Evolutionary conservation across 225 moss, liverwort and hornwort genomes (phyloP).

Genomic region (Ulota crispa): DNA sequence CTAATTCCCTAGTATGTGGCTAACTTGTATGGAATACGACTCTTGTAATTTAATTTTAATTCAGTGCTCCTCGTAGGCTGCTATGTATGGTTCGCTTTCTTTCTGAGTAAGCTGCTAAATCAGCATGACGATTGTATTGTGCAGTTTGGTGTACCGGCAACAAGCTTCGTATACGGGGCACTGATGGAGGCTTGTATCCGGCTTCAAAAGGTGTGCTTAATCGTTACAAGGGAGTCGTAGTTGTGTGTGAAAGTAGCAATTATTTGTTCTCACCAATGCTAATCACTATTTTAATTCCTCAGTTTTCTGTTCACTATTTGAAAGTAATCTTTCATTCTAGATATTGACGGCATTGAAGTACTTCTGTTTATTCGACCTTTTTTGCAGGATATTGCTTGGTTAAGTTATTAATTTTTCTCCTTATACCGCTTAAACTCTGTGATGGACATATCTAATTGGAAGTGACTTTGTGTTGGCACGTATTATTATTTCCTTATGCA

Average conservation of each 20-base stretch:
- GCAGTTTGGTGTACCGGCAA: conserved; percentile 70
- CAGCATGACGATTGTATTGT: conserved; percentile 23
- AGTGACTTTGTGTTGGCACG: neutral
- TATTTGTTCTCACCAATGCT: neutral
- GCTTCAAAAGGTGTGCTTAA: conserved; percentile 48
- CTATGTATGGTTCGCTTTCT: neutral
- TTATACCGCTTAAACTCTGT: neutral
- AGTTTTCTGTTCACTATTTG: neutral
- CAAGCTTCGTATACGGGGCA: conserved; percentile 62
- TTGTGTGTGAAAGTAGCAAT: neutral
- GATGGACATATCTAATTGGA: neutral
- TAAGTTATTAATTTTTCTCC: neutral
- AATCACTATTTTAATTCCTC: neutral
- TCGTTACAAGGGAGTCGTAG: neutral
- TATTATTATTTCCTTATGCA: neutral
- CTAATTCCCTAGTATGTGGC: conserved; percentile 46
- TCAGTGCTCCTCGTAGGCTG: neutral
- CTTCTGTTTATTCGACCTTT: neutral
- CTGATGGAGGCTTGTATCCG: conserved; percentile 62
- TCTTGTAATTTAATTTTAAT: neutral
- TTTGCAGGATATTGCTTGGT: conserved; percentile 7
- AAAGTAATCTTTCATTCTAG: neutral
- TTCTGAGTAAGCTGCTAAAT: conserved; percentile 19
- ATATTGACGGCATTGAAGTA: neutral
- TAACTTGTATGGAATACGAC: neutral